A percentile compares a stretch with the other conserved stretches of the same genome.
phyloP scores from a whole-genome alignment of 1,284 basidiomycete genomes.

The Melampsora americana region DNA sequence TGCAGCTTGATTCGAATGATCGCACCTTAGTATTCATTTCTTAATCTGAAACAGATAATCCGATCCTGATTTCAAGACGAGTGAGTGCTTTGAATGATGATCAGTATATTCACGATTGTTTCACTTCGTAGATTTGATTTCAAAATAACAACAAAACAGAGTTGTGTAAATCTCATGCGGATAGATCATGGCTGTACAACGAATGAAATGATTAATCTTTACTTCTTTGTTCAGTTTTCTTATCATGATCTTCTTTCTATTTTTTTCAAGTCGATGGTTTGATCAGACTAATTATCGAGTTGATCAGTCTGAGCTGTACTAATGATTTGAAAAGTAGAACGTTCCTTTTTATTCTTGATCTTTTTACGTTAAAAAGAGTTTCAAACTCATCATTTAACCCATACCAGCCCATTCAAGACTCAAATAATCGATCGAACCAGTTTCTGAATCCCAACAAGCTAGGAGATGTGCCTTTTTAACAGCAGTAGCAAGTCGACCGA shows the following conservation, averaged over 20 bases:
- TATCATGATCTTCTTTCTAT: not conserved
- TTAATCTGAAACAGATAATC: too few relatives aligned
- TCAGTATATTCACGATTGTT: too few relatives aligned
- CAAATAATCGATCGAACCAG: conserved; percentile 15
- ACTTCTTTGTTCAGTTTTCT: not conserved
- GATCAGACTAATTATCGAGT: not conserved
- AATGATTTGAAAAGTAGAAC: not conserved
- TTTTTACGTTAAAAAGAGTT: not conserved
- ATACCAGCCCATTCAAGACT: conserved; percentile 44
- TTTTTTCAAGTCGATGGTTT: not conserved
- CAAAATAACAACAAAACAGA: too few relatives aligned
- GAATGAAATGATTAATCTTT: not conserved
- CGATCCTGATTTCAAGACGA: too few relatives aligned
- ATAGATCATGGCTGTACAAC: not conserved
- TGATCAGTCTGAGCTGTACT: not conserved
- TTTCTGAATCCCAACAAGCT: conserved; percentile 59
- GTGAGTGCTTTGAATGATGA: too few relatives aligned
- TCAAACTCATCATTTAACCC: conserved; percentile 9
- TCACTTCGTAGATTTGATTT: too few relatives aligned
- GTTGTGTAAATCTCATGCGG: too few relatives aligned
- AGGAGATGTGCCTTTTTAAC: conserved; percentile 95
- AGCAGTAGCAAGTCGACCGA: conserved; percentile 89
- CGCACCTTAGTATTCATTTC: too few relatives aligned
- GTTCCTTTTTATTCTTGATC: too few relatives aligned
- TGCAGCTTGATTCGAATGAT: too few relatives aligned